Conservation (phyloP, 2,329 filamentous ascomycete genomes). For the Phialophora verrucosa region DNA sequence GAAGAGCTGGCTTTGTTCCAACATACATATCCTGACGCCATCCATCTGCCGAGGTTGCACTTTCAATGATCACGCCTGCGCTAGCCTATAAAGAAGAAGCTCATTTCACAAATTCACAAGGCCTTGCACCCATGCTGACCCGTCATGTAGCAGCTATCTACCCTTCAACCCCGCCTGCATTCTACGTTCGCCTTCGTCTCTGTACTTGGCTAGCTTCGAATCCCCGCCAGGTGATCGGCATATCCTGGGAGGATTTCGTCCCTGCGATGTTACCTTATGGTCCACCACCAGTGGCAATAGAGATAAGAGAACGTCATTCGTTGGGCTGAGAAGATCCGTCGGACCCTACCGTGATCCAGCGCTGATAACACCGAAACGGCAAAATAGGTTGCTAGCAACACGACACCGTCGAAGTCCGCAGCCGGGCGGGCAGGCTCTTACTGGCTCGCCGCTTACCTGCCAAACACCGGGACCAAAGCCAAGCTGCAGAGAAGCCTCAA, state of each 20-base stretch:
- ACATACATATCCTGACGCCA: neutral
- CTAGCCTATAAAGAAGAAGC: conserved; percentile 4
- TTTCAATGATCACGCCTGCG: neutral
- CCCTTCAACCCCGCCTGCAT: neutral
- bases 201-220: neutral
- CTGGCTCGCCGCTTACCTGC: neutral
- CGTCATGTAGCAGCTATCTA: neutral
- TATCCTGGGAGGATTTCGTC: neutral
- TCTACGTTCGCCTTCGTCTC: neutral
- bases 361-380: neutral
- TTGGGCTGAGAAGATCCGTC: neutral
- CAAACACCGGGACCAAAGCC: neutral
- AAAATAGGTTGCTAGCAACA: neutral
- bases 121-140: neutral
- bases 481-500: conserved; percentile 8
- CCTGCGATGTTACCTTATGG: conserved; percentile 15
- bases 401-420: neutral
- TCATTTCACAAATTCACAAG: neutral
- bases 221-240: conserved; percentile 12
- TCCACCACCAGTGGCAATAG: conserved; percentile 8
- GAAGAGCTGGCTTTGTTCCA: neutral
- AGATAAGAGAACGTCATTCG: conserved; percentile 13
- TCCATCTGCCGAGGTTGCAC: neutral
- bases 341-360: neutral
- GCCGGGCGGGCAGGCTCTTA: neutral